phyloP scores from a whole-genome alignment of 768 basidiomycete species.

The Mycena pura region DNA sequence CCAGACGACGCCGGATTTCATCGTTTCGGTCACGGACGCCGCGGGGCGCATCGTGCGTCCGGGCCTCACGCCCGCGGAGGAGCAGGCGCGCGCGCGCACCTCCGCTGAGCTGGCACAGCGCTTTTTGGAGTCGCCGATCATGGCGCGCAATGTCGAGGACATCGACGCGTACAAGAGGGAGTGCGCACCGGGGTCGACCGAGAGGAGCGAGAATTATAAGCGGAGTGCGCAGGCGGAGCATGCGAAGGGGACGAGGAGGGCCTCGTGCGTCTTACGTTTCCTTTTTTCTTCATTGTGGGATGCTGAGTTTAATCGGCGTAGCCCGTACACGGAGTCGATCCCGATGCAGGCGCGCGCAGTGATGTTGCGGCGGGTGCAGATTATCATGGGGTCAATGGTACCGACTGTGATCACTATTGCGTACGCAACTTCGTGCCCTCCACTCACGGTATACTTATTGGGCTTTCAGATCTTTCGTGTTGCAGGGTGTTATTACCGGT shows the following conservation, averaged over 20 bases:
- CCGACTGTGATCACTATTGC: slow-evolving; percentile 37
- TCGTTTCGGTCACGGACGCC: slow-evolving; percentile 66
- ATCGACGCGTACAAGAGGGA: slow-evolving; percentile 51
- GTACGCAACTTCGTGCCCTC: slow-evolving; percentile 29
- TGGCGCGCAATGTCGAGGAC: slow-evolving; percentile 50
- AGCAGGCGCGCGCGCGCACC: slow-evolving; percentile 48
- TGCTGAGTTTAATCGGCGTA: slow-evolving; percentile 20
- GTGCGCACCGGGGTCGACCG: slow-evolving; percentile 56
- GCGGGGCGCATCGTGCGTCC: slow-evolving; percentile 57
- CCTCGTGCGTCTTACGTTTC: slow-evolving; percentile 30
- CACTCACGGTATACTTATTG: slow-evolving; percentile 54
- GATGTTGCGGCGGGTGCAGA: slow-evolving; percentile 48
- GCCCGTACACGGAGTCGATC: slow-evolving; percentile 45
- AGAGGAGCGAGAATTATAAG: slow-evolving; percentile 50
- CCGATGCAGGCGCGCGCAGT: slow-evolving; percentile 46
- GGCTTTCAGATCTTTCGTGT: slow-evolving; percentile 53
- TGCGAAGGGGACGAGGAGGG: slow-evolving; percentile 51
- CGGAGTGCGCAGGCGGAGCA: slow-evolving; percentile 58
- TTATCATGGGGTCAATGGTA: slow-evolving; percentile 40
- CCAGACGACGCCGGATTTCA: slow-evolving; percentile 71
- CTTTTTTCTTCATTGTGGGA: neutral
- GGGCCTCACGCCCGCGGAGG: slow-evolving; percentile 43
- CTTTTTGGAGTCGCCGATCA: slow-evolving; percentile 49
- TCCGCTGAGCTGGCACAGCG: slow-evolving; percentile 63
- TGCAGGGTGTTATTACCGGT: slow-evolving; percentile 56